Evolutionary conservation across 306 rosid species (phyloP).

Genomic region (Medicago ruthenica): DNA sequence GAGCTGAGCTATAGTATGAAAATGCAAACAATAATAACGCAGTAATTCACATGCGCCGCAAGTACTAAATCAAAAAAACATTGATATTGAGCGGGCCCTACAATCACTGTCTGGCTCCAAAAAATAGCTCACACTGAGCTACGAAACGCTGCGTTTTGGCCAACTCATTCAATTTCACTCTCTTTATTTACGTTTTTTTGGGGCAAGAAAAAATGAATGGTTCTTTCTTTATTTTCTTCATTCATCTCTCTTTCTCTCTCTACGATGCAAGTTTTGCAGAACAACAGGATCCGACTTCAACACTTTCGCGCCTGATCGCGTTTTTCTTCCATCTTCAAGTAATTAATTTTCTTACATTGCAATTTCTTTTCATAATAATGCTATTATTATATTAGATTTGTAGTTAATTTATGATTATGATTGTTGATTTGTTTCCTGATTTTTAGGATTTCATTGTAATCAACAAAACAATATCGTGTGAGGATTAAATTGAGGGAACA

Average conservation of each 20-base stretch:
- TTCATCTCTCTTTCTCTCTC: slow-evolving; percentile 8
- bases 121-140: slow-evolving; percentile 56
- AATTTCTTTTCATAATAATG: not conserved
- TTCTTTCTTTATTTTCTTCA: slow-evolving; percentile 26
- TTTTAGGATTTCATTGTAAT: slow-evolving; percentile 48
- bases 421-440: slow-evolving; percentile 35
- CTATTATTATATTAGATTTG: not conserved
- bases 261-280: slow-evolving; percentile 60
- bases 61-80: not conserved
- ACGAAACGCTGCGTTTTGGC: slow-evolving; percentile 42
- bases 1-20: not conserved
- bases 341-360: slow-evolving; percentile 33
- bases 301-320: slow-evolving; percentile 51
- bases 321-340: slow-evolving; percentile 39
- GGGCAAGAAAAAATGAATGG: slow-evolving; percentile 6
- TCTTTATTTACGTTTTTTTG: slow-evolving; percentile 23
- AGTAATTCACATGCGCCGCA: not conserved
- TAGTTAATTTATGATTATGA: not conserved
- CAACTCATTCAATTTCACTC: slow-evolving; percentile 48
- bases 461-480: slow-evolving; percentile 34
- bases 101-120: slow-evolving; percentile 29
- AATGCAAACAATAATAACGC: no score
- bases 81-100: slow-evolving; percentile 13
- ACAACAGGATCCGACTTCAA: slow-evolving; percentile 63
- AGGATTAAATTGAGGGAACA: slow-evolving; percentile 50